Evolutionary conservation across 2,329 filamentous ascomycete species (phyloP).

Genomic region (Xylariales sp.): DNA sequence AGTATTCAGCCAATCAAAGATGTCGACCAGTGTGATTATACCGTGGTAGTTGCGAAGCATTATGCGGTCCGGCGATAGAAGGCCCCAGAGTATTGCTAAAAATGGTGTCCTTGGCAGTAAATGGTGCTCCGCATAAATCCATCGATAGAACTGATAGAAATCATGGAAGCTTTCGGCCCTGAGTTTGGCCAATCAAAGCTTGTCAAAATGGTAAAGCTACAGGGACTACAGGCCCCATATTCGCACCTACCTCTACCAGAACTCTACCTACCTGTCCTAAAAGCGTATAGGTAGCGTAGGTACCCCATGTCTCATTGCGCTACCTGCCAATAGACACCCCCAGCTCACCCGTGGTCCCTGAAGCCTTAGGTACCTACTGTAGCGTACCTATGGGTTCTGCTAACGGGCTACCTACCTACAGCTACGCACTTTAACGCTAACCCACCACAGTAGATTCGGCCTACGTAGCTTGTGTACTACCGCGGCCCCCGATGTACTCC

Average conservation of each 20-base stretch:
- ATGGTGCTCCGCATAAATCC: slow-evolving; percentile 24
- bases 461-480: slow-evolving; percentile 15
- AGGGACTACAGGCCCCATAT: not conserved
- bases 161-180: slow-evolving; percentile 21
- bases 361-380: not conserved
- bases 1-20: slow-evolving; percentile 16
- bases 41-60: not conserved
- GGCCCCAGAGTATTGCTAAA: slow-evolving; percentile 32
- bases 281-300: no score
- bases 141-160: slow-evolving; percentile 15
- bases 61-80: slow-evolving; percentile 4
- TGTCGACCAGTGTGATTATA: slow-evolving; percentile 14
- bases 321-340: no score
- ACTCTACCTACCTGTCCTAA: no score
- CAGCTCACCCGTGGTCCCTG: no score
- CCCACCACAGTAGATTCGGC: no score
- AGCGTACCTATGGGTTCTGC: not conserved
- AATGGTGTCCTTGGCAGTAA: slow-evolving; percentile 34
- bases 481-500: slow-evolving; percentile 28
- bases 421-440: not conserved
- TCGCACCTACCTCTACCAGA: no score
- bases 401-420: not conserved
- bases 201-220: not conserved
- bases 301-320: no score
- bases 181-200: slow-evolving; percentile 22